Percentiles rank a stretch among this genome's conserved stretches.
Evolutionary conservation across 345 rosid species (phyloP).

Genomic region (Syzygium aromaticum): DNA sequence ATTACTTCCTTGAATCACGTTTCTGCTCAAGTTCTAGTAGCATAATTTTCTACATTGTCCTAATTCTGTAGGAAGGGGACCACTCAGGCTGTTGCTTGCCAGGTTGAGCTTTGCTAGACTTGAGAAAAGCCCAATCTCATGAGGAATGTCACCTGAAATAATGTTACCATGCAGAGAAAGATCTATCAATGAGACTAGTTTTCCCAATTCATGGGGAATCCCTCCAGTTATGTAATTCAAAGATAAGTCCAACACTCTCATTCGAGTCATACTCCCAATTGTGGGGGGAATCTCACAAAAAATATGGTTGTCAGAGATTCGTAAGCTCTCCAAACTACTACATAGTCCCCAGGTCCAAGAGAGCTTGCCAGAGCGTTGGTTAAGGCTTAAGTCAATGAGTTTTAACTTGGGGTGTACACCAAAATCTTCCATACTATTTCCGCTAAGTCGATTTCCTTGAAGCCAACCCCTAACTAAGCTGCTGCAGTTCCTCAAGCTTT

Average conservation of each 20-base stretch:
- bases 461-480: neutral
- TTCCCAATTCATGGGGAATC: neutral
- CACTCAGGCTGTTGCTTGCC: neutral
- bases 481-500: slow-evolving; percentile 7
- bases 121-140: neutral
- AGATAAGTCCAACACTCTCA: neutral
- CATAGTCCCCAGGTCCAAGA: neutral
- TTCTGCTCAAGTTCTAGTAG: neutral
- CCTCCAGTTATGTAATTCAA: neutral
- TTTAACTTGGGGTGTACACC: slow-evolving; percentile 1
- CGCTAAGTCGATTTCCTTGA: neutral
- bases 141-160: neutral
- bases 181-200: neutral
- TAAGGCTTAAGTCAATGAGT: neutral
- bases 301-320: neutral
- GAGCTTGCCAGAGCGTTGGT: neutral
- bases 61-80: neutral
- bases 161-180: neutral
- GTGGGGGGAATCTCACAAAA: neutral
- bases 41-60: neutral
- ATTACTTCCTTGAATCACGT: neutral
- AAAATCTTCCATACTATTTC: neutral
- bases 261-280: neutral
- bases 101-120: neutral
- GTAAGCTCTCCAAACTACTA: neutral